Base-by-base conservation (phyloP, 2,329 filamentous ascomycete species). In the Didymella sp. region DNA sequence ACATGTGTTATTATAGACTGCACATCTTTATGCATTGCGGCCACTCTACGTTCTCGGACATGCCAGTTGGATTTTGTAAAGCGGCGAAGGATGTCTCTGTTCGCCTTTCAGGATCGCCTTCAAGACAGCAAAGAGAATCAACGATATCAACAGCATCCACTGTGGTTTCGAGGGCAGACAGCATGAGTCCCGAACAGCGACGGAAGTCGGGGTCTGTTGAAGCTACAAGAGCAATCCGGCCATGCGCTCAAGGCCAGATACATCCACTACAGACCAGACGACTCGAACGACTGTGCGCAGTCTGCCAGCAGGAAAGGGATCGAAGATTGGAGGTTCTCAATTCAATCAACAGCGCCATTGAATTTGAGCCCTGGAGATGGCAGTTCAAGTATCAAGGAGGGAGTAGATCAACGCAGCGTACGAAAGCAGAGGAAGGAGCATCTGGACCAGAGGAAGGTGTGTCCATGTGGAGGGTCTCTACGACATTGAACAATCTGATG, bases 1-100 rank as follows among this genome's bases (percentile, higher is more conserved):
- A 21, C 4, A 81, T 80, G 78, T 80, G 78, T 68, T 78, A 76
- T 61, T 77, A 80, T 62, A 73, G 69, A 35, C 71, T 77, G 28
- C 74, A 71, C 65, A 75, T 80, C 55, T 80, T 77, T 64, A 57
- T 73, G 7, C 72, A 68, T 28, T 80, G 78, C 67, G 78, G 78
- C 19, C 79, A 81, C 63, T 73, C 74, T 15, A 66, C 65, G 12
- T 72, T 73, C 53, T 71, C 73, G 31, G 56, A 65, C 0, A 62
- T 54, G 13, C 76, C 77, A 4, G 55, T 78, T 28, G 63, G 72
- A 30, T 68, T 64, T 51, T 80, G 78, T 60, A 66, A 65, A 38
- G 48, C 54, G 9, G 51, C 45, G 22, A 44, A 33, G n/a, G 40
- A 46, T 11, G 27, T 52, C 69, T 25, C 28, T 11, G 19, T 41